phyloP scores from a whole-genome alignment of 2,329 filamentous ascomycete genomes.

The Alternaria arborescens region DNA sequence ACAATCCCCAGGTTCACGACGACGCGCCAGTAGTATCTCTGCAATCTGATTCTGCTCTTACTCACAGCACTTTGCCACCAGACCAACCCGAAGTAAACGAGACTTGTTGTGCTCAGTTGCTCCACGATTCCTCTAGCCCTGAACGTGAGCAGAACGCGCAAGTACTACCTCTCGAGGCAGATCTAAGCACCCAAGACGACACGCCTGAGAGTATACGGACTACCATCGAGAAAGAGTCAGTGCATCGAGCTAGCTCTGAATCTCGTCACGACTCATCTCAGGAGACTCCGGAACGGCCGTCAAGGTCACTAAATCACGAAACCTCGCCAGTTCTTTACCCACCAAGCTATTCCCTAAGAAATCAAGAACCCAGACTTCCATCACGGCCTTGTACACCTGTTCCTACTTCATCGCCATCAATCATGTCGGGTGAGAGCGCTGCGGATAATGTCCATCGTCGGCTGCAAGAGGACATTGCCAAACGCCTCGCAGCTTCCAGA shows the following conservation, averaged over 20 bases:
- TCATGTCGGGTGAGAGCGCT: slow-evolving; percentile 27
- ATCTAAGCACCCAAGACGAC: slow-evolving; percentile 31
- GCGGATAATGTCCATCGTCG: slow-evolving; percentile 12
- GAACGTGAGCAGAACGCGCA: slow-evolving; percentile 40
- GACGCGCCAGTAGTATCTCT: not conserved
- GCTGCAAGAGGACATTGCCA: slow-evolving; percentile 21
- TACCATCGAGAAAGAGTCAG: slow-evolving; percentile 24
- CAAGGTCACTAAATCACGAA: slow-evolving; percentile 11
- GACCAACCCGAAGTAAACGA: not conserved
- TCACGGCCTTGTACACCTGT: slow-evolving; percentile 27
- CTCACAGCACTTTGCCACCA: not conserved
- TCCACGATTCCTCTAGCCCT: slow-evolving; percentile 1
- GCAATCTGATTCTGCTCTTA: not conserved
- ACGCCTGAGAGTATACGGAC: slow-evolving; percentile 22
- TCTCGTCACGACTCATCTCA: slow-evolving; percentile 48
- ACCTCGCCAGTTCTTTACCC: slow-evolving; percentile 33
- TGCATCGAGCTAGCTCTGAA: slow-evolving; percentile 13
- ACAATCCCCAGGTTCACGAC: not conserved
- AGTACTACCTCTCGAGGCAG: slow-evolving; percentile 22
- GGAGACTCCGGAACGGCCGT: slow-evolving; percentile 30
- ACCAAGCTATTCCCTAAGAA: slow-evolving; percentile 35
- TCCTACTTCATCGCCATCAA: slow-evolving; percentile 18
- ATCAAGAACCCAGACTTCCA: slow-evolving; percentile 30
- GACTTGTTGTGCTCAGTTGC: not conserved
- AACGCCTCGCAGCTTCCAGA: slow-evolving; percentile 15